phyloP scores from a whole-genome alignment of 2,329 filamentous ascomycete species.

The Pseudocercospora macadamiae region DNA sequence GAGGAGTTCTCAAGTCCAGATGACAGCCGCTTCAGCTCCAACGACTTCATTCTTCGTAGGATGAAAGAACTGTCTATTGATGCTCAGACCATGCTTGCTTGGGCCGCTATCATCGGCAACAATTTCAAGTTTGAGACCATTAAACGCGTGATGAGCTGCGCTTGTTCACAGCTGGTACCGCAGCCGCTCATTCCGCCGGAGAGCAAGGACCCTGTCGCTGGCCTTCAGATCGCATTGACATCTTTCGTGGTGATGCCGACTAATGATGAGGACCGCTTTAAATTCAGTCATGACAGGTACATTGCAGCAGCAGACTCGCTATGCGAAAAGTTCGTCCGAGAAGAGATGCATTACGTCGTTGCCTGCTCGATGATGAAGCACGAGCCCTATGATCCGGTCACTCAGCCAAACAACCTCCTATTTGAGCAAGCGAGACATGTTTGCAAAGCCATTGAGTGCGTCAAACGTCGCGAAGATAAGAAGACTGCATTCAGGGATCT shows the following conservation, averaged over 20 bases:
- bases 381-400: slow-evolving; percentile 61
- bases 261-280: slow-evolving; percentile 82
- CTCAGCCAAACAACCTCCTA: slow-evolving; percentile 51
- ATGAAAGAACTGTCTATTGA: slow-evolving; percentile 74
- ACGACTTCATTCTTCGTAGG: slow-evolving; percentile 77
- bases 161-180: slow-evolving; percentile 62
- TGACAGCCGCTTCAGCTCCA: slow-evolving; percentile 78
- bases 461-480: slow-evolving; percentile 65
- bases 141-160: slow-evolving; percentile 73
- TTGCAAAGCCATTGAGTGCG: slow-evolving; percentile 73
- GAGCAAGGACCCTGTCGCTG: slow-evolving; percentile 71
- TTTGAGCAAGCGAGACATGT: slow-evolving; percentile 82
- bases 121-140: slow-evolving; percentile 84
- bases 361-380: slow-evolving; percentile 79
- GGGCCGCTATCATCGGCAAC: slow-evolving; percentile 81
- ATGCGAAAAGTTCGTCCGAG: slow-evolving; percentile 65
- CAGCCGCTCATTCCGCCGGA: slow-evolving; percentile 57
- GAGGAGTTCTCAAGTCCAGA: slow-evolving; percentile 78
- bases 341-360: slow-evolving; percentile 90
- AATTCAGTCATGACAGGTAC: slow-evolving; percentile 86
- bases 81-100: slow-evolving; percentile 78
- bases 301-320: slow-evolving; percentile 74
- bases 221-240: slow-evolving; percentile 79
- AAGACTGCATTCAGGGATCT: slow-evolving; percentile 66
- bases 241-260: slow-evolving; percentile 80